These are phyloP conservation scores for Ichthyophthirius multifiliis DNA, from an alignment of 169 alveolate genomes.

Conservation along the genomic window DNA sequence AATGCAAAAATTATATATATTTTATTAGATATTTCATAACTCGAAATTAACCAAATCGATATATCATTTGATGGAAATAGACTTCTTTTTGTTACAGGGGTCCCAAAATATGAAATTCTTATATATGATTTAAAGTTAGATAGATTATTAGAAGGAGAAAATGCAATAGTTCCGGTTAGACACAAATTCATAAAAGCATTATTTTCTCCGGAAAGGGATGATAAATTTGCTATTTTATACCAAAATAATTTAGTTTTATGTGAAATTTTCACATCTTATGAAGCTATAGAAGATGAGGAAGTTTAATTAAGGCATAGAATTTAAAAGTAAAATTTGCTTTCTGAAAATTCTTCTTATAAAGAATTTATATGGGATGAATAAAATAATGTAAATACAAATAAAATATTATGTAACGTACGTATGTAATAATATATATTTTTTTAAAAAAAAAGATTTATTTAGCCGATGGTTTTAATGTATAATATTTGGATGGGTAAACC, in stretches of 20 bases:
- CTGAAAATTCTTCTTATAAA: not conserved
- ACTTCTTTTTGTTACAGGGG: conserved; percentile 58
- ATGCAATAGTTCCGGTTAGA: conserved; percentile 36
- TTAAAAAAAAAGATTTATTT: conserved; percentile 35
- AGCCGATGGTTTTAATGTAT: conserved; percentile 44
- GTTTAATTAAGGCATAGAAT: not conserved
- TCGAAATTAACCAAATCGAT: conserved; percentile 53
- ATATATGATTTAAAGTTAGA: conserved; percentile 55
- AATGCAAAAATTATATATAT: not conserved
- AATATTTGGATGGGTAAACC: conserved; percentile 46
- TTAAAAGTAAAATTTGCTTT: not conserved
- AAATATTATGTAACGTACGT: not conserved
- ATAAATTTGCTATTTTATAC: not conserved
- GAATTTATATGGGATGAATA: conserved; percentile 49
- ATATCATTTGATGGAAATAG: conserved; percentile 61
- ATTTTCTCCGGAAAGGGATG: conserved; percentile 40
- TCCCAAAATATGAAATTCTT: conserved; percentile 60
- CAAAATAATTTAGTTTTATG: not conserved
- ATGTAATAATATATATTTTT: not conserved
- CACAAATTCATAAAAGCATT: conserved; percentile 31
- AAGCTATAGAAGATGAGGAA: not conserved
- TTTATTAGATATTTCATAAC: conserved; percentile 36
- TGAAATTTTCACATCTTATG: conserved; percentile 7
- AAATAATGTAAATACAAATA: conserved; percentile 7
- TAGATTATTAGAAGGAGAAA: conserved; percentile 21